Evolutionary conservation across 768 basidiomycete genomes (phyloP), one percentile per base, ranked within the genome.

Genomic region (Tricholoma hemisulphureum): DNA sequence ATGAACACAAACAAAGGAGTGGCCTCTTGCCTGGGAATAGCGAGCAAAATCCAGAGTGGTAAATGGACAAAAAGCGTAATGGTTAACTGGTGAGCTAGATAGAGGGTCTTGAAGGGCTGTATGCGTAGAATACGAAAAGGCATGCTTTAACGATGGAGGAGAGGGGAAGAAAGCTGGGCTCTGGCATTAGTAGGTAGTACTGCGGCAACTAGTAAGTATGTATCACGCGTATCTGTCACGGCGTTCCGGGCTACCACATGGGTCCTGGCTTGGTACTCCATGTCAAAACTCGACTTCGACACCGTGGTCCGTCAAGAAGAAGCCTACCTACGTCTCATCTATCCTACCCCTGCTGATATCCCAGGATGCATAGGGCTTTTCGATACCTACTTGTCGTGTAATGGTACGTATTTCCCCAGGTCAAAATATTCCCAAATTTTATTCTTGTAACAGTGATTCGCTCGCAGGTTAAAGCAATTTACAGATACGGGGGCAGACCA

Each of bases 381-480:
- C 55, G 88, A 91, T 67, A 80, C 81, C 21, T 90, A 87, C 70
- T 73, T 90, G 50, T 76, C 80, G 4, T 93, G 93, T 71, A 83
- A 87, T 67, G 82, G 91, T 84, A 62, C 53, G 64, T 26, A 16
- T n/a, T 35, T n/a, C n/a, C n/a, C n/a, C n/a, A 39, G 35, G 13
- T 24, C 11, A 55, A 61, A n/a, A 75, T 53, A 7, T 54, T 29
- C 50, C 53, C 48, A 14, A 13, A 34, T 35, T 21, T 26, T 26
- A 39, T 8, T 53, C 34, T 51, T 23, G 31, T 49, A 58, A 37
- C 43, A 96, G 95, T 85, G 51, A 78, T 95, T 31, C 84, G 86
- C 35, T 81, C 84, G 18, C 96, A 98, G 72, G 71, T 94, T 50
- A 89, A 87, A 65, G 87, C 89, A 2, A 73, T 98, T 53, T 98